Conservation (phyloP, 2,329 filamentous ascomycete species). For the Zarea fungicola region DNA sequence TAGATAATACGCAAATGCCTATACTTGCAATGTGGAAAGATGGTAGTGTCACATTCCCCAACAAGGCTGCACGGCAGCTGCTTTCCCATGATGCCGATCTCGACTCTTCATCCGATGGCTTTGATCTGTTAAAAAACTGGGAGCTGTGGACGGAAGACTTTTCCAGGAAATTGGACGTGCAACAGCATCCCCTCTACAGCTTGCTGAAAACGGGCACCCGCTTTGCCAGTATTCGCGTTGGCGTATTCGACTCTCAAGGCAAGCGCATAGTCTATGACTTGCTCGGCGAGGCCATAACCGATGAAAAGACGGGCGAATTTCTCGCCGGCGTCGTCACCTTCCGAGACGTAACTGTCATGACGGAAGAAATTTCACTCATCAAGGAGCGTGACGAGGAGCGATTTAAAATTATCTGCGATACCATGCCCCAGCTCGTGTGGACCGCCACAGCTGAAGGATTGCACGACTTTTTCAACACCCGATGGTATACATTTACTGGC, state of each 20-base stretch:
- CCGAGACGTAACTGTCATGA: conserved; percentile 66
- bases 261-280: conserved; percentile 57
- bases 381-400: conserved; percentile 66
- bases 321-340: conserved; percentile 67
- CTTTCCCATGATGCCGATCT: conserved; percentile 39
- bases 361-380: conserved; percentile 63
- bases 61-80: conserved; percentile 57
- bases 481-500: conserved; percentile 79
- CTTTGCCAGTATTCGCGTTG: conserved; percentile 56
- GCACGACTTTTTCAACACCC: conserved; percentile 68
- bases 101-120: conserved; percentile 38
- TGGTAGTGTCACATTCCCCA: conserved; percentile 67
- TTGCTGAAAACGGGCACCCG: conserved; percentile 57
- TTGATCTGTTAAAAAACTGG: conserved; percentile 56
- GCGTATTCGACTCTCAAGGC: conserved; percentile 51
- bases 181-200: conserved; percentile 63
- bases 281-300: conserved; percentile 61
- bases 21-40: conserved; percentile 80
- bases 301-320: conserved; percentile 65
- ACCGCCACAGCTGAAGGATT: conserved; percentile 61
- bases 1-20: conserved; percentile 70
- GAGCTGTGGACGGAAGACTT: conserved; percentile 63
- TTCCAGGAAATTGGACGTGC: conserved; percentile 46
- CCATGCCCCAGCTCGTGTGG: conserved; percentile 69
- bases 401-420: conserved; percentile 72